Conservation (phyloP, 345 rosid species). For the Diplotaxis tenuifolia region DNA sequence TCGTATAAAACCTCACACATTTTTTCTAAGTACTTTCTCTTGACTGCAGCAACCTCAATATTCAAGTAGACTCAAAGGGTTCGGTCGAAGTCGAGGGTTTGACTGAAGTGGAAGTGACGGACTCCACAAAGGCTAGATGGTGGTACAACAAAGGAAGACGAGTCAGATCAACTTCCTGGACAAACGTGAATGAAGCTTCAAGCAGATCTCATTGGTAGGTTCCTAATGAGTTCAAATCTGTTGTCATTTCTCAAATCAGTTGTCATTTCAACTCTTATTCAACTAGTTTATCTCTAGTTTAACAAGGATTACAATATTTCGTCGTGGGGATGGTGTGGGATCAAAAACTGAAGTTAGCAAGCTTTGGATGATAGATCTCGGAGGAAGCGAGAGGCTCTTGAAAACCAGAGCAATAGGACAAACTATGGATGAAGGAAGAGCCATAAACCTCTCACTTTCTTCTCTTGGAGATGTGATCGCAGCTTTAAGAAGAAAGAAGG, state of each 20-base stretch:
- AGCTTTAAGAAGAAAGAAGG: slow-evolving; percentile 74
- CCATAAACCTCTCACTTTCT: slow-evolving; percentile 93
- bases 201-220: slow-evolving; percentile 95
- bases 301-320: slow-evolving; percentile 69
- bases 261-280: slow-evolving; percentile 47
- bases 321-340: slow-evolving; percentile 50
- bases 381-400: slow-evolving; percentile 85
- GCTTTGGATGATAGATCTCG: slow-evolving; percentile 97
- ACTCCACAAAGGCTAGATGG: slow-evolving; percentile 63
- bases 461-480: slow-evolving; percentile 94
- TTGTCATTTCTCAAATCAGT: slow-evolving; percentile 28
- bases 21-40: slow-evolving; percentile 25
- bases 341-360: slow-evolving; percentile 70
- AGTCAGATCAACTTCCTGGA: slow-evolving; percentile 76
- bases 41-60: slow-evolving; percentile 72
- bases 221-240: slow-evolving; percentile 18
- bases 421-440: slow-evolving; percentile 83
- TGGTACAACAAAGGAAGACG: slow-evolving; percentile 80
- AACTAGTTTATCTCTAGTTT: slow-evolving; percentile 77
- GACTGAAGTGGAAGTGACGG: slow-evolving; percentile 67
- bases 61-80: slow-evolving; percentile 87
- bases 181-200: slow-evolving; percentile 81
- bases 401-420: slow-evolving; percentile 85
- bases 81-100: slow-evolving; percentile 75
- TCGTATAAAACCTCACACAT: not conserved